phyloP scores from a whole-genome alignment of 2,329 filamentous ascomycete genomes.

The Xylariaceae sp. region DNA sequence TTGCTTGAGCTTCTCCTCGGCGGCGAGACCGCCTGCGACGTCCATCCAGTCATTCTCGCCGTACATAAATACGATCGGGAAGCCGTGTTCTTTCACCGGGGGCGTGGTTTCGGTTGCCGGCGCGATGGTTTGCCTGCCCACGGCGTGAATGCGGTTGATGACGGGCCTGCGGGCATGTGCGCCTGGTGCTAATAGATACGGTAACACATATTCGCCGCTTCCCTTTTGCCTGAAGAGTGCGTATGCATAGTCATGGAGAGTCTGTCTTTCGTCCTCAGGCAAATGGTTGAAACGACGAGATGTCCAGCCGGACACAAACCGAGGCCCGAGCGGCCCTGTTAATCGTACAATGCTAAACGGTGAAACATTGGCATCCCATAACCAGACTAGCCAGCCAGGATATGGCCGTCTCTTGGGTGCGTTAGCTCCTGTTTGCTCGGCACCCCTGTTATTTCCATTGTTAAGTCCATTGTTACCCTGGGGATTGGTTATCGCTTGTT shows the following conservation, averaged over 20 bases:
- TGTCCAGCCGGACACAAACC: conserved; percentile 94
- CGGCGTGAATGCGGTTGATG: conserved; percentile 81
- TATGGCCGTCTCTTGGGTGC: conserved; percentile 56
- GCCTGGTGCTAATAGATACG: conserved; percentile 90
- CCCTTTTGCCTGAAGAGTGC: conserved; percentile 90
- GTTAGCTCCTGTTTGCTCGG: conserved; percentile 34
- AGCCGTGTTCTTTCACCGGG: conserved; percentile 59
- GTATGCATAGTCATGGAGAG: conserved; percentile 92
- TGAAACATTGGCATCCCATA: conserved; percentile 97
- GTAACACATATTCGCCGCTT: conserved; percentile 89
- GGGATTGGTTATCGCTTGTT: conserved; percentile 46
- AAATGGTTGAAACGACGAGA: conserved; percentile 89
- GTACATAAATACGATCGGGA: conserved; percentile 92
- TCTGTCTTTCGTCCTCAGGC: conserved; percentile 75
- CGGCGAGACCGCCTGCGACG: conserved; percentile 78
- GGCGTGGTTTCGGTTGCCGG: conserved; percentile 37
- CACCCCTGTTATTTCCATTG: conserved; percentile 40
- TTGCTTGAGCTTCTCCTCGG: conserved; percentile 76
- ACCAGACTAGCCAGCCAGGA: conserved; percentile 85
- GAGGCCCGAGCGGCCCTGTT: conserved; percentile 85
- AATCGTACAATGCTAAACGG: conserved; percentile 90
- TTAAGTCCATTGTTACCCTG: conserved; percentile 41
- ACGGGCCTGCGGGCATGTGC: conserved; percentile 88
- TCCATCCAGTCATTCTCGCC: conserved; percentile 99
- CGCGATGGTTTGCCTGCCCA: conserved; percentile 71